Evolutionary conservation across 345 rosid species (phyloP).

Genomic region (Ceriops decandra): DNA sequence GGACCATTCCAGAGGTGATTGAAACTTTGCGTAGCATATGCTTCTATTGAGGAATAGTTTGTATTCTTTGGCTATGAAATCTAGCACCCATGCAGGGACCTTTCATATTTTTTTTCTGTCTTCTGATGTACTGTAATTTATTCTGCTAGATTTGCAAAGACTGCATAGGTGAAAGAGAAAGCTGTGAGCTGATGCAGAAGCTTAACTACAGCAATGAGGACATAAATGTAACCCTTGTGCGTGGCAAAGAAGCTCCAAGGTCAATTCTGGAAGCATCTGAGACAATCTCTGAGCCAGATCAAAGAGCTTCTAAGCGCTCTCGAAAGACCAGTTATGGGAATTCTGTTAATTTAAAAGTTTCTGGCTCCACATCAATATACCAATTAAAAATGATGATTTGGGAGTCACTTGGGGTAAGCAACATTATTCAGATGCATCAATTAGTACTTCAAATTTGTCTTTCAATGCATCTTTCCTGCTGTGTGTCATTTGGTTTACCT

Average conservation of each 20-base stretch:
- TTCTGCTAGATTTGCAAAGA: slow-evolving; percentile 67
- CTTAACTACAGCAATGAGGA: slow-evolving; percentile 75
- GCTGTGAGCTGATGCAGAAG: slow-evolving; percentile 82
- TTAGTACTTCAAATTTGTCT: slow-evolving; percentile 8
- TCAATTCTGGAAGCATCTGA: slow-evolving; percentile 80
- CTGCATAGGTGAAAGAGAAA: slow-evolving; percentile 94
- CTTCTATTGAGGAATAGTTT: not conserved
- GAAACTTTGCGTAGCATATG: slow-evolving; percentile 3
- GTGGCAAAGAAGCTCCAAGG: slow-evolving; percentile 92
- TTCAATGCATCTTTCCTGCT: not conserved
- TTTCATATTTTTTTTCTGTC: not conserved
- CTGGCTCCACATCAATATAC: slow-evolving; percentile 82
- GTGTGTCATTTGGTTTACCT: not conserved
- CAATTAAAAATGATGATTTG: slow-evolving; percentile 99
- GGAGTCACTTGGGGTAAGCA: slow-evolving; percentile 96
- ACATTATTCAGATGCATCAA: not conserved
- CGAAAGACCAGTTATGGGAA: slow-evolving; percentile 71
- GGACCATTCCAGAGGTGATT: slow-evolving; percentile 77
- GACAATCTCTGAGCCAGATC: slow-evolving; percentile 59
- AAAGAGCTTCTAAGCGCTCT: slow-evolving; percentile 83
- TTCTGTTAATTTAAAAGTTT: slow-evolving; percentile 71
- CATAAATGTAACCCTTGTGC: slow-evolving; percentile 67
- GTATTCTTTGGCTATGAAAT: not conserved
- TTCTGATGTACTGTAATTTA: slow-evolving; percentile 9
- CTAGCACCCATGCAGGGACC: not conserved